These are phyloP conservation scores for Trichoderma koningii DNA, from an alignment of 2,329 filamentous ascomycete genomes.

Conservation along the genomic window DNA sequence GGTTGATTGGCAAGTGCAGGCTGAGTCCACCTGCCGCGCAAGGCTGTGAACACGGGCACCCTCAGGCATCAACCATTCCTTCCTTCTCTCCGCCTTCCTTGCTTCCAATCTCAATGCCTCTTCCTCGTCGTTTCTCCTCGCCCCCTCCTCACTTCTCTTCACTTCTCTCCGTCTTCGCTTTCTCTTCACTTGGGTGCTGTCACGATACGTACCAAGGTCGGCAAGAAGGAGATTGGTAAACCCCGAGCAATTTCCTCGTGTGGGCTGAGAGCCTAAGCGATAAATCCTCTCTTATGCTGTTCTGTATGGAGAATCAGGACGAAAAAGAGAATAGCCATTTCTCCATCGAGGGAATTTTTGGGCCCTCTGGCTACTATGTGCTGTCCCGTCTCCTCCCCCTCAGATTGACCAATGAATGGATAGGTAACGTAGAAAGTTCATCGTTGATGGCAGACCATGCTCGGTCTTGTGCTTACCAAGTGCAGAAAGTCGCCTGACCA, in stretches of 20 bases:
- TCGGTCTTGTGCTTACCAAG: constrained; percentile 21
- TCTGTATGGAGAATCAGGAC: not conserved
- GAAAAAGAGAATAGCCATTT: constrained; percentile 7
- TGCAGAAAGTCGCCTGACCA: constrained; percentile 9
- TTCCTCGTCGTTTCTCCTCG: too few species aligned
- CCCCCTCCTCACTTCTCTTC: not conserved
- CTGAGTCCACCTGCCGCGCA: not conserved
- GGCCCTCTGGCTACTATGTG: not conserved
- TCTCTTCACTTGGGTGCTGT: not conserved
- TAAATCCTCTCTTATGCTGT: not conserved
- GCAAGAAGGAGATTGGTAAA: not conserved
- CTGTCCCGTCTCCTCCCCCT: constrained; percentile 5
- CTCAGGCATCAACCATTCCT: not conserved
- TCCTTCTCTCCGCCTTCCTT: not conserved
- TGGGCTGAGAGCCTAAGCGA: constrained; percentile 1
- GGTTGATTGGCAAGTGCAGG: constrained; percentile 9
- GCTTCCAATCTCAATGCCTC: not conserved
- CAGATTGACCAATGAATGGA: constrained; percentile 23
- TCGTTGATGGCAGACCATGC: constrained; percentile 9
- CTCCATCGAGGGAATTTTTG: constrained; percentile 22
- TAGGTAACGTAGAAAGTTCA: constrained; percentile 17
- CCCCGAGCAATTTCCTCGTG: not conserved
- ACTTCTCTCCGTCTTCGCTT: not conserved
- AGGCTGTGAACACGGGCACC: constrained; percentile 12
- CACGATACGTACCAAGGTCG: not conserved